Evolutionary conservation across 129 eudicot species (phyloP), one percentile per base, ranked within the genome.

Genomic region (Tagetes patula): DNA sequence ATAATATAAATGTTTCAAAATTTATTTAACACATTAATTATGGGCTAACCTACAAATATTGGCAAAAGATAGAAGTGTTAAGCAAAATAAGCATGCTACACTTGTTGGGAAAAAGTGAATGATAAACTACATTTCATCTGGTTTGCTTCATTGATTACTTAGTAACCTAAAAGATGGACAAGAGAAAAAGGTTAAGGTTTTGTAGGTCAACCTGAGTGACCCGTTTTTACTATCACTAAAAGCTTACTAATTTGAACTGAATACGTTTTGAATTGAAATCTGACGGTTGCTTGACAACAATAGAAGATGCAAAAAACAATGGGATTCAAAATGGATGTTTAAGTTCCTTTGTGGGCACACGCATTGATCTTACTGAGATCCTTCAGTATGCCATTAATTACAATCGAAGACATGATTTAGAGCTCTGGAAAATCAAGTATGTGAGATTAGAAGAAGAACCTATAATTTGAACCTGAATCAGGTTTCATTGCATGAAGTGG

Each of bases 361-460:
- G 77, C 63, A 81, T 92, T 43, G 84, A 89, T 79, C 86, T 89
- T 6, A 53, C 79, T 31, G 56, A 74, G 66, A 85, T 92, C 36
- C 98, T 95, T 30, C 95, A 85, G 36, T 85, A 92, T 39, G 88
- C 78, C 60, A 60, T 41, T 67, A 85, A 84, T 7, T 92, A 87
- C 42, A 81, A 85, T 33, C 81, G 98, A 40, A 96, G 98, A 54
- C 61, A 74, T 58, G 96, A 92, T 71, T 84, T 92, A 3, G 98
- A 92, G 86, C 74, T 92, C 20, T 92, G 98, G 98, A 68, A 85
- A 82, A 89, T 92, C 32, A 82, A 72, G 83, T 89, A 86, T 77
- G 74, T 37, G 27, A 74, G 39, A 63, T 31, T 14, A 52, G 63
- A 47, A 30, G 8, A 41, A 54, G 50, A 55, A 64, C 14, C 69